Evolutionary conservation across 208 protist genomes (phyloP), one percentile per base, ranked within the genome.

Genomic region (Trypanosoma scelopori): DNA sequence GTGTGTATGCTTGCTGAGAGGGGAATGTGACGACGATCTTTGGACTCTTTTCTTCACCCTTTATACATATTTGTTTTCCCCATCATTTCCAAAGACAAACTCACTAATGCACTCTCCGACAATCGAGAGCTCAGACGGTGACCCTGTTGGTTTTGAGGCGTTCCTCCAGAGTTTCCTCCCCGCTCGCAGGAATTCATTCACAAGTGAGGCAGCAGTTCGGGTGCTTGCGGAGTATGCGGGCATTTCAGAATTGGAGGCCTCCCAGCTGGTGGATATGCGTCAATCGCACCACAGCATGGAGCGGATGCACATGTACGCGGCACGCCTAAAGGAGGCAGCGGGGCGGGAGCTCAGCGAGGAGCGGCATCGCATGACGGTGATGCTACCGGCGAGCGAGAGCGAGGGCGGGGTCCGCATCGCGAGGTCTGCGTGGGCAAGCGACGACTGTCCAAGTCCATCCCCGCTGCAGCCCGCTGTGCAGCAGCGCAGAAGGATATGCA

Each of bases 401-500:
- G 0, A 67, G n/a, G 25, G 22, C 59, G 18, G 16, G 11, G 7
- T 28, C 35, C 51, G 51, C 35, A 27, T 23, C 30, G 41, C 32
- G 30, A 35, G 6, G n/a, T 1, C 62, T 56, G 12, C 48, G 51
- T 56, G 70, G 60, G 12, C 61, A 58, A 55, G 51, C 69, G 45
- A 51, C 55, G 41, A 50, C 4, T 13, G 20, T 28, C 27, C 51
- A 41, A 69, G 39, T 60, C 56, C 60, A 27, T n/a, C 25, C 16
- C 50, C 60, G 45, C 27, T 46, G 28, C n/a, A 46, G 30, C 43
- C 55, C 35, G 30, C 32, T 6, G 28, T 12, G 16, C 25, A 61
- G 20, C n/a, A 30, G 22, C 32, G 35, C 18, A 13, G 35, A 30
- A 95, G 89, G 62, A 60, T 95, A 61, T 95, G 89, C 64, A 81